Conservation (phyloP, 345 rosid species). For the Rhizophora mangle region DNA sequence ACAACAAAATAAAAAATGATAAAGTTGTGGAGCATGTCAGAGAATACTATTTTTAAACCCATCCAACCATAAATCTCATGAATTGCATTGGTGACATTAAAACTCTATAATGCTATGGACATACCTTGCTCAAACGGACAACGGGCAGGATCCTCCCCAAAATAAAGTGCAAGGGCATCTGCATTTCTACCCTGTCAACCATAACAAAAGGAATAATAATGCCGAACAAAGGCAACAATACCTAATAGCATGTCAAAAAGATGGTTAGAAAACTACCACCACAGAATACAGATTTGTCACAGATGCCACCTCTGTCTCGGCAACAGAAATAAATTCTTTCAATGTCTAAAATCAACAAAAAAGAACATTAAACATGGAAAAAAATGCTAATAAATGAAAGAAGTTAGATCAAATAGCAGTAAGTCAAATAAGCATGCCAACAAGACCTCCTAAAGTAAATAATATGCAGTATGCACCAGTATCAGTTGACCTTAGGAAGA, state of each 20-base stretch:
- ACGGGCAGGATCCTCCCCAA: constrained; percentile 95
- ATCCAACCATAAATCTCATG: neutral
- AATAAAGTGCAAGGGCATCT: constrained; percentile 90
- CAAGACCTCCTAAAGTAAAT: neutral
- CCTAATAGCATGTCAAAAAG: neutral
- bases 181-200: constrained; percentile 90
- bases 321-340: constrained; percentile 65
- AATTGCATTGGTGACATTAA: no score
- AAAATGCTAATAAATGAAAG: neutral
- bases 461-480: no score
- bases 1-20: neutral
- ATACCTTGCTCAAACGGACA: constrained; percentile 98
- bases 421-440: neutral
- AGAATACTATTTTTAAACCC: neutral
- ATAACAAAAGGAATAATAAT: constrained; percentile 8
- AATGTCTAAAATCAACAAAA: constrained; percentile 47
- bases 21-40: neutral
- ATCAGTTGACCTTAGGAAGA: neutral
- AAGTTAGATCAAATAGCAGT: neutral
- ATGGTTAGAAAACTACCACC: constrained; percentile 60
- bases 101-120: neutral
- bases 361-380: constrained; percentile 10
- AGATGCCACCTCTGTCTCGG: constrained; percentile 76
- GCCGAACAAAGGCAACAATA: neutral
- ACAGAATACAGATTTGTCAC: constrained; percentile 73